Percentiles rank a stretch among this genome's conserved stretches.
Conservation (phyloP, 495 filamentous ascomycete species). For the Penicillium cosmopolitanum region DNA sequence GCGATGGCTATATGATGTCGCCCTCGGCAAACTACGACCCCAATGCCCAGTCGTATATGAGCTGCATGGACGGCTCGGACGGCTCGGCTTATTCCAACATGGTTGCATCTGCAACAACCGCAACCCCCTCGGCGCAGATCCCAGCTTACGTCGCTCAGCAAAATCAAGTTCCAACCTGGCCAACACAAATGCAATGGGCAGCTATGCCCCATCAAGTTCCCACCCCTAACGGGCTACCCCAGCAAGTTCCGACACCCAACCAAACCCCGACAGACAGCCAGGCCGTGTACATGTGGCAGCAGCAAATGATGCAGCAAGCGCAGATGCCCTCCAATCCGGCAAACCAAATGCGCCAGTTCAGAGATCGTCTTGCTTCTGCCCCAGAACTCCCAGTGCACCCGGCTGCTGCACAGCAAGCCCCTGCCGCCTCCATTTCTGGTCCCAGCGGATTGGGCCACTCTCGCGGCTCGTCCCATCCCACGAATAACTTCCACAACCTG, state of each 20-base stretch:
- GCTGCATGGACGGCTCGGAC: conserved; percentile 22
- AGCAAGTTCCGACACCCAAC: conserved; percentile 26
- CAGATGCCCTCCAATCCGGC: conserved; percentile 23
- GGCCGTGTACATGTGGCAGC: conserved; percentile 37
- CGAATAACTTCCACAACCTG: conserved; percentile 26
- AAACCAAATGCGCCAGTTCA: conserved; percentile 39
- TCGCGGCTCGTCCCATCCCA: conserved; percentile 33
- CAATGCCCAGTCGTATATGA: conserved; percentile 33
- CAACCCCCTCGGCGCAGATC: conserved; percentile 27
- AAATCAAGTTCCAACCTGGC: conserved; percentile 17
- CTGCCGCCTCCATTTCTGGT: conserved; percentile 26
- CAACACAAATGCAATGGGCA: conserved; percentile 29
- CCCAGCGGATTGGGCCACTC: conserved; percentile 27
- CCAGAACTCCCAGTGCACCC: conserved; percentile 38
- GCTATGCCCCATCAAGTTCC: conserved; percentile 31
- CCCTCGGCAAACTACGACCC: conserved; percentile 33
- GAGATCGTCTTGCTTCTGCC: conserved; percentile 45
- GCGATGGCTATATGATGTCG: conserved; percentile 34
- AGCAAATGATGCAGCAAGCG: conserved; percentile 37
- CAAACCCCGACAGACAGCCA: conserved; percentile 30
- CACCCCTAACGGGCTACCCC: conserved; percentile 17
- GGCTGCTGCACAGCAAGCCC: conserved; percentile 10
- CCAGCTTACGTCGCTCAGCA: conserved; percentile 35
- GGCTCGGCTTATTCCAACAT: conserved; percentile 15
- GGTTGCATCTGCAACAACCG: conserved; percentile 13